A percentile compares a stretch with the other conserved stretches of the same genome.
These are phyloP conservation scores for Stephania japonica DNA, from an alignment of 164 flowering plant species.

Conservation along the genomic window DNA sequence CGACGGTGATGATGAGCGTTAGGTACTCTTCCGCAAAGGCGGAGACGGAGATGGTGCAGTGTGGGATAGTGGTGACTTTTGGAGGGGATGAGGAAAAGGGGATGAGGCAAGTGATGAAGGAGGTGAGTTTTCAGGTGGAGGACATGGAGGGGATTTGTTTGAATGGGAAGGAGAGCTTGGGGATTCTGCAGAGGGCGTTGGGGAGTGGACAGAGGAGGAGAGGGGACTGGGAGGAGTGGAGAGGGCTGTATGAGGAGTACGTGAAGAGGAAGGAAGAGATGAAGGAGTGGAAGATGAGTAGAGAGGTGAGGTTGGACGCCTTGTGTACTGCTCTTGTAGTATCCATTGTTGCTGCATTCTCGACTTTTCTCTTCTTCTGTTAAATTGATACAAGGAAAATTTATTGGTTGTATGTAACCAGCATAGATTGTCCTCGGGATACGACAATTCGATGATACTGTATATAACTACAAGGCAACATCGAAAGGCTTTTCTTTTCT, in stretches of 20 bases:
- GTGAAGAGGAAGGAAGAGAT: constrained; percentile 30
- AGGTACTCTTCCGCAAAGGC: background rate
- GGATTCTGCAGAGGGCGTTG: constrained; percentile 31
- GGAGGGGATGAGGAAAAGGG: constrained; percentile 35
- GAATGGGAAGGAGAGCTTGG: constrained; percentile 54
- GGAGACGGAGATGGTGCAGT: constrained; percentile 26
- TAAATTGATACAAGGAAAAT: background rate
- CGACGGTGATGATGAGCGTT: constrained; percentile 30
- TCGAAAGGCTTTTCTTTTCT: too few species aligned
- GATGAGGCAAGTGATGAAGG: constrained; percentile 47
- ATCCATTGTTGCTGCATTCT: constrained; percentile 20
- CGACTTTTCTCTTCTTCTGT: constrained; percentile 13
- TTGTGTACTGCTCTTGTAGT: constrained; percentile 23
- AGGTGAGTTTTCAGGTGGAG: constrained; percentile 61
- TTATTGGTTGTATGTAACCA: background rate
- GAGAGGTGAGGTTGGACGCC: constrained; percentile 34
- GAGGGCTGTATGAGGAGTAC: constrained; percentile 28
- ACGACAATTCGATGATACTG: background rate
- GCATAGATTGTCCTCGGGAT: background rate
- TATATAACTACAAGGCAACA: too few species aligned
- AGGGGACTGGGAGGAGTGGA: constrained; percentile 21
- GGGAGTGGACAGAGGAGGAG: constrained; percentile 26
- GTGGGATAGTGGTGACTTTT: constrained; percentile 35
- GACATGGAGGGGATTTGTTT: constrained; percentile 60
- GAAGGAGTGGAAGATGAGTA: constrained; percentile 24